A percentile compares a stretch with the other conserved stretches of the same genome.
Evolutionary conservation across 306 rosid species (phyloP).

Genomic region (Lablab purpureus): DNA sequence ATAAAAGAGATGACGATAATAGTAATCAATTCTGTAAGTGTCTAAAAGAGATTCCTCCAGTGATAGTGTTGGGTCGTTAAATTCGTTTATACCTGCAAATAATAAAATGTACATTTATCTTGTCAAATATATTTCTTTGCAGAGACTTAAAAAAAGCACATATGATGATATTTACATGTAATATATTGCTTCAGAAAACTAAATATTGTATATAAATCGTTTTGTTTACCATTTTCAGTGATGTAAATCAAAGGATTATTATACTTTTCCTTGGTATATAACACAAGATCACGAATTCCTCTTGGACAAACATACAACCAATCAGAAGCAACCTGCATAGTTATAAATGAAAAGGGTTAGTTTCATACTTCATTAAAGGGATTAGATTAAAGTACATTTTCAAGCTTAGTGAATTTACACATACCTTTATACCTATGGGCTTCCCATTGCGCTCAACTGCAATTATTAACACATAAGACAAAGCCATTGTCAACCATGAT

Average conservation of each 20-base stretch:
- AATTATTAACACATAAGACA: slow-evolving; percentile 9
- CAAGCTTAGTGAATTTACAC: neutral
- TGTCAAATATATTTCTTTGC: neutral
- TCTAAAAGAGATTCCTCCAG: slow-evolving; percentile 57
- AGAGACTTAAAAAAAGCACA: too few relatives aligned
- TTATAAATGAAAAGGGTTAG: neutral
- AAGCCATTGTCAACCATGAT: neutral
- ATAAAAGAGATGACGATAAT: slow-evolving; percentile 57
- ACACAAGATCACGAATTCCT: slow-evolving; percentile 57
- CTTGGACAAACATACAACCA: slow-evolving; percentile 61
- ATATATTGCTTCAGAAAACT: neutral
- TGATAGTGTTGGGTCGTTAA: slow-evolving; percentile 47
- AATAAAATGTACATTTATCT: neutral
- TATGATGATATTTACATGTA: neutral
- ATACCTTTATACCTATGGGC: slow-evolving; percentile 44
- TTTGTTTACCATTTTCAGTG: slow-evolving; percentile 66
- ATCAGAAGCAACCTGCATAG: slow-evolving; percentile 55
- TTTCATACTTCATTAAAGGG: neutral
- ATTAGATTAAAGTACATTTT: neutral
- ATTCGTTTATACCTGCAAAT: slow-evolving; percentile 63
- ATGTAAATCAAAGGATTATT: slow-evolving; percentile 64
- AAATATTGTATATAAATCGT: neutral
- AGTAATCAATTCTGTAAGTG: slow-evolving; percentile 56
- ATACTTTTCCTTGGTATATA: slow-evolving; percentile 58
- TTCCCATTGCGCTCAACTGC: slow-evolving; percentile 49